These are phyloP conservation scores for Borealophlyctis nickersoniae DNA, from an alignment of 192 early-diverging fungal species.

Conservation along the genomic window DNA sequence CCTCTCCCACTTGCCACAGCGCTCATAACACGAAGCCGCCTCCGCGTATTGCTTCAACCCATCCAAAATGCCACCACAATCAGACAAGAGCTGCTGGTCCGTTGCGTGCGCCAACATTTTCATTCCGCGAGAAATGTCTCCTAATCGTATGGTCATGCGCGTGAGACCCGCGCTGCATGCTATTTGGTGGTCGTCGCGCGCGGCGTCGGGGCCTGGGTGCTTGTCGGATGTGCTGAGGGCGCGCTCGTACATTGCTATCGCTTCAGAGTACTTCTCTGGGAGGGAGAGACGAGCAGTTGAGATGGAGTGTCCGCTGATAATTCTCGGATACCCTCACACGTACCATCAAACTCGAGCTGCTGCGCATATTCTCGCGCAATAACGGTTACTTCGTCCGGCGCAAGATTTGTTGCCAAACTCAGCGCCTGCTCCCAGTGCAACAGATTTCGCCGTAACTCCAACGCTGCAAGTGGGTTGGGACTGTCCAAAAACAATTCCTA, in stretches of 20 bases:
- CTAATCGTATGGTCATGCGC: constrained; percentile 47
- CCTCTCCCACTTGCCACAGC: constrained; percentile 43
- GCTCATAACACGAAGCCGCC: constrained; percentile 43
- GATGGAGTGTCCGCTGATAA: neutral
- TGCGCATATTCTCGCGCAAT: constrained; percentile 53
- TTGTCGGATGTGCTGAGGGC: constrained; percentile 37
- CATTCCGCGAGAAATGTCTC: constrained; percentile 51
- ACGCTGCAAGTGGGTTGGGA: constrained; percentile 39
- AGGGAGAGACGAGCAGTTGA: no score
- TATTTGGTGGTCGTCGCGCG: constrained; percentile 42
- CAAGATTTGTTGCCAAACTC: constrained; percentile 36
- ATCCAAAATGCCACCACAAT: constrained; percentile 51
- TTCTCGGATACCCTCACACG: constrained; percentile 4
- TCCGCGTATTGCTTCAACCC: constrained; percentile 47
- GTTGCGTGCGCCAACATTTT: constrained; percentile 42
- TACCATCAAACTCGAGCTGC: constrained; percentile 45
- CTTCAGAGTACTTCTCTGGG: constrained; percentile 42
- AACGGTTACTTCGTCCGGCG: constrained; percentile 41
- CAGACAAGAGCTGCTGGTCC: constrained; percentile 42
- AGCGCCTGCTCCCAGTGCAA: constrained; percentile 56
- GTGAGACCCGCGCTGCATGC: constrained; percentile 41
- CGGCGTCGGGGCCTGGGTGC: constrained; percentile 14
- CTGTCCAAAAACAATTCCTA: constrained; percentile 47
- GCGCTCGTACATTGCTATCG: constrained; percentile 48
- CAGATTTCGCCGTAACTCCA: constrained; percentile 43